Conservation (phyloP, 306 rosid genomes). For the Gastrolobium villosum region DNA sequence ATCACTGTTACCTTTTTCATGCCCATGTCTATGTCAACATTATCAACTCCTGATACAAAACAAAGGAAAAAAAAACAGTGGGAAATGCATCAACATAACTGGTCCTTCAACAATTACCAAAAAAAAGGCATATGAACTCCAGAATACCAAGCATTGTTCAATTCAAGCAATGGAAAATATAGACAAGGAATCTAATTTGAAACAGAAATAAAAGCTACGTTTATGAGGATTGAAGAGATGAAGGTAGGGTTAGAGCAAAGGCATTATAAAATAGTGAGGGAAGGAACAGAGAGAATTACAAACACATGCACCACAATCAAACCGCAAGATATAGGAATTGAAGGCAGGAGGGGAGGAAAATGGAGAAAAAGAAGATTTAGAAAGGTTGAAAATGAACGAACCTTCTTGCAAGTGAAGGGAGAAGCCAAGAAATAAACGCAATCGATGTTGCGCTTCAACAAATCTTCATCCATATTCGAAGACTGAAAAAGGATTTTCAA, state of each 20-base stretch:
- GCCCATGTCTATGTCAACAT: conserved; percentile 63
- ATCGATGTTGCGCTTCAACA: conserved; percentile 72
- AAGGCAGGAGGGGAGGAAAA: background rate
- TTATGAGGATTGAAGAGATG: conserved; percentile 18
- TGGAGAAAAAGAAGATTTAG: background rate
- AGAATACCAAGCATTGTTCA: conserved; percentile 30
- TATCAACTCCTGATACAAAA: conserved; percentile 65
- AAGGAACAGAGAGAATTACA: conserved; percentile 10
- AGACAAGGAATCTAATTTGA: conserved; percentile 1
- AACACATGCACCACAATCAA: background rate
- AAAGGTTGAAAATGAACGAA: conserved; percentile 36
- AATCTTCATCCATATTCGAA: conserved; percentile 72
- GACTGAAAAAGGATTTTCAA: background rate
- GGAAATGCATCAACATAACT: conserved; percentile 25
- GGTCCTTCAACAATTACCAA: background rate
- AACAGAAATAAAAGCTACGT: conserved; percentile 13
- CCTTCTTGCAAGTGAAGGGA: conserved; percentile 97
- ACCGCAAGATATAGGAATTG: background rate
- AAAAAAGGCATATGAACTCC: background rate
- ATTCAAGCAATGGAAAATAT: background rate
- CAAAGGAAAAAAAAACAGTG: background rate
- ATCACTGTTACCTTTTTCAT: conserved; percentile 84
- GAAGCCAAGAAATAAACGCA: conserved; percentile 92
- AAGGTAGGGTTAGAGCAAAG: conserved; percentile 47
- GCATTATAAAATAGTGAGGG: background rate